phyloP scores from a whole-genome alignment of 371 early-diverging fungal genomes.

The Actinomortierella wolfii region DNA sequence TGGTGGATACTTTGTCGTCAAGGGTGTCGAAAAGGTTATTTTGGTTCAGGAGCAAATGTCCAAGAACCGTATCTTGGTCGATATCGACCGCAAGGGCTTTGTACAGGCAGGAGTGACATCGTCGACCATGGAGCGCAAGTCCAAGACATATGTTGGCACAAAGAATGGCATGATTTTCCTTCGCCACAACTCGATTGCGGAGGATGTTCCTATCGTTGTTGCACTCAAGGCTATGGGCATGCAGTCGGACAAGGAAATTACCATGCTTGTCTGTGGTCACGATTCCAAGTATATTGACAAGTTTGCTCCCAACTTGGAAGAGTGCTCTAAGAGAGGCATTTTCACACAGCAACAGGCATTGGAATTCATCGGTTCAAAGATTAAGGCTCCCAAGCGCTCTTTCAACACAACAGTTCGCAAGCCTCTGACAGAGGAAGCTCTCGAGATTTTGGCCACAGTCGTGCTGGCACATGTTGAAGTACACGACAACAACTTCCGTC shows the following conservation, averaged over 20 bases:
- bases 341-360: constrained; percentile 93
- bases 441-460: constrained; percentile 89
- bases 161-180: constrained; percentile 87
- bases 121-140: constrained; percentile 98
- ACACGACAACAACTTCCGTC: constrained; percentile 85
- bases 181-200: constrained; percentile 94
- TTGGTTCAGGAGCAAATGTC: constrained; percentile 99
- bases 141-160: constrained; percentile 91
- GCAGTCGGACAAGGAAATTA: constrained; percentile 95
- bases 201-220: constrained; percentile 94
- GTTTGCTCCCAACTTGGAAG: constrained; percentile 93
- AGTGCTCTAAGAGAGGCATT: constrained; percentile 74
- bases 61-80: constrained; percentile 99
- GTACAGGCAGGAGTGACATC: constrained; percentile 86
- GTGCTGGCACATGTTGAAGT: constrained; percentile 98
- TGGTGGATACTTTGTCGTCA: constrained; percentile 99
- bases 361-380: constrained; percentile 86
- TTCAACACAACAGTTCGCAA: constrained; percentile 57
- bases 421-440: constrained; percentile 87
- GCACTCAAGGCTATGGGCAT: constrained; percentile 92
- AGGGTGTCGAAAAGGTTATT: constrained; percentile 99
- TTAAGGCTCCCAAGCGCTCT: constrained; percentile 69
- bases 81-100: constrained; percentile 87
- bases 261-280: constrained; percentile 90
- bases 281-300: constrained; percentile 84